Conservation (phyloP, 202 grass and related monocot genomes). For the Hordeum pubiflorum region DNA sequence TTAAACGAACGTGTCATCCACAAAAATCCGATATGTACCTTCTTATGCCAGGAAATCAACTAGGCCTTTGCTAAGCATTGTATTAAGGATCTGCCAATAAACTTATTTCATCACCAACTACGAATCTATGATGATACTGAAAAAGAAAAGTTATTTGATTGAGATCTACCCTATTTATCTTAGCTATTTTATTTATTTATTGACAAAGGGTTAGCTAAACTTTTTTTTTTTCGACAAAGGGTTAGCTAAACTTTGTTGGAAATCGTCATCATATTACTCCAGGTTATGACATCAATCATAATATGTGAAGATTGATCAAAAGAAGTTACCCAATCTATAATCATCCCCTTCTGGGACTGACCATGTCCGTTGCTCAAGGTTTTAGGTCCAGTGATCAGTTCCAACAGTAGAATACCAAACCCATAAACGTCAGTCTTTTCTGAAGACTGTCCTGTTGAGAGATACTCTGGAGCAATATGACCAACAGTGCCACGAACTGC, state of each 20-base stretch:
- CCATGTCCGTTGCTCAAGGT: slow-evolving; percentile 68
- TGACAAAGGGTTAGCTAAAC: neutral
- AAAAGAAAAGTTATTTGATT: neutral
- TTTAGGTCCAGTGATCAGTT: slow-evolving; percentile 86
- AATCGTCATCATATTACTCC: neutral
- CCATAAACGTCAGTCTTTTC: slow-evolving; percentile 97
- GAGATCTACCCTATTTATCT: neutral
- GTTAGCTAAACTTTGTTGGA: neutral
- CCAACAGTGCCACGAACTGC: slow-evolving; percentile 92
- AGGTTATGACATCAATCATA: neutral
- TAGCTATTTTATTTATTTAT: neutral
- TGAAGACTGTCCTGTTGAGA: slow-evolving; percentile 89
- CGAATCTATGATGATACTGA: neutral
- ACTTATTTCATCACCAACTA: neutral
- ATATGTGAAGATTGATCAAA: neutral
- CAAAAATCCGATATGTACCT: neutral
- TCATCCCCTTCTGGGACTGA: slow-evolving; percentile 80
- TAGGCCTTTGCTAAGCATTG: neutral
- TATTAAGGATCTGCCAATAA: neutral
- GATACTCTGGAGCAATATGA: slow-evolving; percentile 96
- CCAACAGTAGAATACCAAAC: slow-evolving; percentile 93
- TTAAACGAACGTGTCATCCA: neutral
- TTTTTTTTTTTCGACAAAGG: neutral
- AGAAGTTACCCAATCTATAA: slow-evolving; percentile 80
- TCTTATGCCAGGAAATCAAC: neutral